Percentiles rank a stretch among this genome's conserved stretches.
Conservation (phyloP, 176 grass and related monocot species). For the Paspalum vaginatum region DNA sequence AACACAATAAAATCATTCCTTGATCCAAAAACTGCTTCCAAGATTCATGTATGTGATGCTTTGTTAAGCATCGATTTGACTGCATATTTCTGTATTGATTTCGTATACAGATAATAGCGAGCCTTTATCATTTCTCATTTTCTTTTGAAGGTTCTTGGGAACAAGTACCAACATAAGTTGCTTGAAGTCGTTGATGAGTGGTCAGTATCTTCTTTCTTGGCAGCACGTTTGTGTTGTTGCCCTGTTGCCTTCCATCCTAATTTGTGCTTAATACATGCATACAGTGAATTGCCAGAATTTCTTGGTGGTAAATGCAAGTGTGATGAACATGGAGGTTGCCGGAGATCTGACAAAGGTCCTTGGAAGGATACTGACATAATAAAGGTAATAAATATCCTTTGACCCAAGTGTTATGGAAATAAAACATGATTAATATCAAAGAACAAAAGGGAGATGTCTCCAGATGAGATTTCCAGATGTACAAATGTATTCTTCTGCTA, state of each 20-base stretch:
- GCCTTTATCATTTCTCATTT: conserved; percentile 43
- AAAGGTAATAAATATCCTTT: conserved; percentile 54
- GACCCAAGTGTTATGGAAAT: background rate
- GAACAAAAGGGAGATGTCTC: background rate
- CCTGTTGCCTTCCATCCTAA: conserved; percentile 42
- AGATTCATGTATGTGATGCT: conserved; percentile 78
- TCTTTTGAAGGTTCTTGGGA: conserved; percentile 84
- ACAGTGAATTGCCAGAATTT: conserved; percentile 90
- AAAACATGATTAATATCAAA: background rate
- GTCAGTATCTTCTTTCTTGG: conserved; percentile 42
- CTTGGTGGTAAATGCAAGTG: conserved; percentile 91
- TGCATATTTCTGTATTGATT: conserved; percentile 29
- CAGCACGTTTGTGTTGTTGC: conserved; percentile 27
- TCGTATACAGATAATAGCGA: conserved; percentile 6
- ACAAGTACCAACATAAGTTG: conserved; percentile 85
- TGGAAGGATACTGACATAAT: conserved; percentile 87
- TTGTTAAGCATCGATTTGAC: conserved; percentile 25
- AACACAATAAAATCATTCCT: conserved; percentile 95
- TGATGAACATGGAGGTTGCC: conserved; percentile 71
- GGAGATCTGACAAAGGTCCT: conserved; percentile 89
- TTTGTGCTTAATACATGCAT: conserved; percentile 34
- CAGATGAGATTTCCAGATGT: background rate
- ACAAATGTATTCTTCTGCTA: conserved; percentile 23
- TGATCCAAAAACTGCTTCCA: conserved; percentile 98
- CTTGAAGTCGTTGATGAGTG: conserved; percentile 95